A percentile compares a stretch with the other conserved stretches of the same genome.
These are phyloP conservation scores for Pleurotus salmoneostramineus DNA, from an alignment of 768 basidiomycete species.

Conservation along the genomic window DNA sequence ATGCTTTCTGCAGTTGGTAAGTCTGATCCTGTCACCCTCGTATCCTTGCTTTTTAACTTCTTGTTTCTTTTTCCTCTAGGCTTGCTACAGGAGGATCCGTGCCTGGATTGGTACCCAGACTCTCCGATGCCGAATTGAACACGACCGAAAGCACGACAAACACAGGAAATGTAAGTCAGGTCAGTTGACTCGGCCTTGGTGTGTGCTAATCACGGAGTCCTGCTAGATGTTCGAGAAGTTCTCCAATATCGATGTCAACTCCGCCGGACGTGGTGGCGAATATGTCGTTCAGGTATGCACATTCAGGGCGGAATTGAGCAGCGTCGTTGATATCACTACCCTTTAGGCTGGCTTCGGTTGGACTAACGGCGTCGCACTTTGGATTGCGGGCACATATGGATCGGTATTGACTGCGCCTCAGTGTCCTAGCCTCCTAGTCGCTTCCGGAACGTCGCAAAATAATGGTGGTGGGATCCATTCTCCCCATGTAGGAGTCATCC, in stretches of 20 bases:
- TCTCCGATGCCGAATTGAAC: constrained; percentile 69
- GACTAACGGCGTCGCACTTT: constrained; percentile 82
- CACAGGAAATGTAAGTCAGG: constrained; percentile 66
- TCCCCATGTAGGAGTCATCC: neutral
- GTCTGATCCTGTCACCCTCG: too few species aligned
- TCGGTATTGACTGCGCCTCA: constrained; percentile 50
- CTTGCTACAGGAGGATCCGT: constrained; percentile 88
- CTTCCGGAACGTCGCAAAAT: constrained; percentile 11
- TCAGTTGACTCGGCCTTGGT: constrained; percentile 26
- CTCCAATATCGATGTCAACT: constrained; percentile 73
- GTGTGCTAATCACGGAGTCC: neutral
- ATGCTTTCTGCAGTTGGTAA: constrained; percentile 87
- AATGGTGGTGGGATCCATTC: constrained; percentile 7
- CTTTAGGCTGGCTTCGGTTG: constrained; percentile 78
- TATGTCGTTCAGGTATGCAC: constrained; percentile 74
- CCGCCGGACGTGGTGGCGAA: constrained; percentile 79
- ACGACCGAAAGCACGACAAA: constrained; percentile 62
- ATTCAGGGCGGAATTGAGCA: neutral
- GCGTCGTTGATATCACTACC: neutral
- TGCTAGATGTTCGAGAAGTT: constrained; percentile 86
- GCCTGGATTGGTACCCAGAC: constrained; percentile 57
- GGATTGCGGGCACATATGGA: constrained; percentile 70
- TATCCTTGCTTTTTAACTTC: constrained; percentile 15
- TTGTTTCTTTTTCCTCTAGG: constrained; percentile 33
- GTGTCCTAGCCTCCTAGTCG: constrained; percentile 48